Evolutionary conservation across 2,329 filamentous ascomycete species (phyloP).

Genomic region (Ascomycota sp.): DNA sequence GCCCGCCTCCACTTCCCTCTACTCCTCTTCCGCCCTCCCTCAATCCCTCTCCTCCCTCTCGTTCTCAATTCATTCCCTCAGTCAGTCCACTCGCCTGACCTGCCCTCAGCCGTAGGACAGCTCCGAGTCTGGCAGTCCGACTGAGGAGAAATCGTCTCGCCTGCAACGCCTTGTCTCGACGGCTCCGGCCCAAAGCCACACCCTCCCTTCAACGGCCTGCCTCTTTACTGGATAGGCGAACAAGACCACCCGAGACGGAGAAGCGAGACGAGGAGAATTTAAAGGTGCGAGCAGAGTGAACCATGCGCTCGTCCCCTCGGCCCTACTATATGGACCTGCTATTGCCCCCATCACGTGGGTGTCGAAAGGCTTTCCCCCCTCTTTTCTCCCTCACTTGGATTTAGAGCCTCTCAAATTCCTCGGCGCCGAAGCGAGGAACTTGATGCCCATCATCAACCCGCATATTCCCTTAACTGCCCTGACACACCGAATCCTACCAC

Average conservation of each 20-base stretch:
- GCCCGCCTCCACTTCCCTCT: slow-evolving; percentile 14
- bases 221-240: slow-evolving; percentile 7
- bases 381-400: slow-evolving; percentile 5
- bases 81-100: slow-evolving; percentile 26
- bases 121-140: slow-evolving; percentile 11
- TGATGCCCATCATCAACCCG: slow-evolving; percentile 10
- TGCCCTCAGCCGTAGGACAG: slow-evolving; percentile 14
- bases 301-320: too few species aligned
- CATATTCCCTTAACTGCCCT: too few species aligned
- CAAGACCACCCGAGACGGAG: slow-evolving; percentile 8
- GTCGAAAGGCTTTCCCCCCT: slow-evolving; percentile 4
- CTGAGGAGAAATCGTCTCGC: slow-evolving; percentile 13
- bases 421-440: slow-evolving; percentile 22
- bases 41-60: not conserved
- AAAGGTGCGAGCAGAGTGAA: slow-evolving; percentile 5
- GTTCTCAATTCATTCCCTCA: slow-evolving; percentile 33
- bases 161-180: slow-evolving; percentile 7
- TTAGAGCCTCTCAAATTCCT: slow-evolving; percentile 17
- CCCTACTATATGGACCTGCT: too few species aligned
- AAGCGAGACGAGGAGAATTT: too few species aligned
- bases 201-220: slow-evolving; percentile 6
- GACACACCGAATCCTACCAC: too few species aligned
- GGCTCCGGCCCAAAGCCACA: slow-evolving; percentile 3
- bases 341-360: too few species aligned
- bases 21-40: slow-evolving; percentile 17